Evolutionary conservation across 2,329 filamentous ascomycete genomes (phyloP), one percentile per base, ranked within the genome.

Genomic region (Hypoxylon sp.): DNA sequence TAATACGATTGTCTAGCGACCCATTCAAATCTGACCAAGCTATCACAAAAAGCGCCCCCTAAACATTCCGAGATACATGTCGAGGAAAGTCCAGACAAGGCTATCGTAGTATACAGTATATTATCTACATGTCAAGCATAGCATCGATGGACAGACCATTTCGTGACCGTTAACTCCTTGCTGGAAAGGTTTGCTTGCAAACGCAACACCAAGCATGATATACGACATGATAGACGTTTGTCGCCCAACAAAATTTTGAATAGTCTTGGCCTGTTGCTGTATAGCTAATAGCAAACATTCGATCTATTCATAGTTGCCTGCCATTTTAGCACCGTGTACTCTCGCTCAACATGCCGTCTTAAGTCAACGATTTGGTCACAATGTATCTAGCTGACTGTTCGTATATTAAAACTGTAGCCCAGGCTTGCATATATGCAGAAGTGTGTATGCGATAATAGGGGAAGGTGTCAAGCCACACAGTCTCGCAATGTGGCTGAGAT

Each of bases 121-220:
- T 16, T 37, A 14, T 51, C n/a, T n/a, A 25, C 46, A 21, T 27
- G 9, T 39, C 9, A 9, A 27, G n/a, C 14, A 55, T 25, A 45
- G 29, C 27, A 51, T 34, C 27, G 23, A 50, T 41, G n/a, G 23
- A 29, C 7, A 29, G 29, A 27, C 47, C 39, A 32, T 9, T 29
- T 45, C 34, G 9, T 29, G 4, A 37, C 14, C 30, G 39, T 23
- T n/a, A 46, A 27, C 21, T 34, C 25, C 7, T 30, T 8, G 19
- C 7, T 47, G 19, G 14, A 41, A n/a, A 52, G 52, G 60, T 66
- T 66, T 68, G 65, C 62, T 60, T 56, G 27, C 32, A 30, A 19
- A 46, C 21, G 52, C 48, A 16, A 46, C 41, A 39, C 65, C 59
- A 67, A 59, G 54, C 53, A 58, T 21, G 37, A 41, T 12, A 8